Evolutionary conservation across 208 protist species (phyloP).

Genomic region (Porcisia hertigi): DNA sequence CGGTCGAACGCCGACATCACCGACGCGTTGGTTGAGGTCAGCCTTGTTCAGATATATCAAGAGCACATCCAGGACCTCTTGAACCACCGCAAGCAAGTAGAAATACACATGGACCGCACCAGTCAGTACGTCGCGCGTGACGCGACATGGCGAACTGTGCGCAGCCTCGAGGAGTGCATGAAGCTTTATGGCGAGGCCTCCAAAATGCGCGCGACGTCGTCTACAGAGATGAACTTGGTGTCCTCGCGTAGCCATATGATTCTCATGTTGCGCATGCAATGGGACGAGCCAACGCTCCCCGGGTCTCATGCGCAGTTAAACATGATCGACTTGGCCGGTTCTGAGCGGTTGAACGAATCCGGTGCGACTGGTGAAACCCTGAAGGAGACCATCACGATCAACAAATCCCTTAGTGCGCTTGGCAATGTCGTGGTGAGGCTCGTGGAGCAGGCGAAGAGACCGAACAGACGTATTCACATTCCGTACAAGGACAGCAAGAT

Average conservation of each 20-base stretch:
- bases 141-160: slow-evolving; percentile 73
- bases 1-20: slow-evolving; percentile 66
- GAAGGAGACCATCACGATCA: slow-evolving; percentile 94
- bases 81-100: slow-evolving; percentile 75
- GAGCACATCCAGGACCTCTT: slow-evolving; percentile 90
- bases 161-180: slow-evolving; percentile 76
- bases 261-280: slow-evolving; percentile 88
- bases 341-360: slow-evolving; percentile 86
- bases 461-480: slow-evolving; percentile 81
- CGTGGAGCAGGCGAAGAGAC: slow-evolving; percentile 85
- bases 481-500: slow-evolving; percentile 95
- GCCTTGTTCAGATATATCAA: slow-evolving; percentile 91
- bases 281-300: slow-evolving; percentile 86
- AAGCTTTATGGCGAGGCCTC: slow-evolving; percentile 73
- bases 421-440: slow-evolving; percentile 93
- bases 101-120: slow-evolving; percentile 89
- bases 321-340: slow-evolving; percentile 94
- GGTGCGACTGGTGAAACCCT: slow-evolving; percentile 84
- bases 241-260: slow-evolving; percentile 92
- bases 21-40: slow-evolving; percentile 71
- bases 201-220: slow-evolving; percentile 69
- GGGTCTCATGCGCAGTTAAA: slow-evolving; percentile 89
- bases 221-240: slow-evolving; percentile 92
- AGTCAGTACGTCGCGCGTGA: slow-evolving; percentile 88
- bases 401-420: slow-evolving; percentile 94